A percentile compares a stretch with the other conserved stretches of the same genome.
Conservation (phyloP, 192 early-diverging fungal genomes). For the Thoreauomyces humboldtii region DNA sequence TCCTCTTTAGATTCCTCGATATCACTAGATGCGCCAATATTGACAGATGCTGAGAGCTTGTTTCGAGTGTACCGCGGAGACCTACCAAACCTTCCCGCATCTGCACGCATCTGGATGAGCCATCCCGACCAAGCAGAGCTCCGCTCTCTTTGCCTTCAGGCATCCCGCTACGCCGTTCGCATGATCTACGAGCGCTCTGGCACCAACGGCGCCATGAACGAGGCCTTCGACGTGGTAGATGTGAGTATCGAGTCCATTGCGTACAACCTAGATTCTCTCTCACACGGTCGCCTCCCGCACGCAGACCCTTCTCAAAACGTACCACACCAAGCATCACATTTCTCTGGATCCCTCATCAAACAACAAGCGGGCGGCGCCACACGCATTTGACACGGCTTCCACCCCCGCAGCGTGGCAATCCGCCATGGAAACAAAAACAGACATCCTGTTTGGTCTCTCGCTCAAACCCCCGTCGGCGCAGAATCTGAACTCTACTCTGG, state of each 20-base stretch:
- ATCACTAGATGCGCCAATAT: too few relatives aligned
- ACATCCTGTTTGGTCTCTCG: constrained; percentile 15
- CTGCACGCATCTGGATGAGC: constrained; percentile 20
- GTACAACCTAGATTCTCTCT: not conserved
- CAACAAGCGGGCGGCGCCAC: not conserved
- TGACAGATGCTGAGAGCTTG: not conserved
- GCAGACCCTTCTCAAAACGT: constrained; percentile 2
- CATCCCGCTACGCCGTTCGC: constrained; percentile 23
- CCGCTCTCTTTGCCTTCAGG: constrained; percentile 10
- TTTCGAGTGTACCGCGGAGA: constrained; percentile 23
- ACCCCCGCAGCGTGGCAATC: constrained; percentile 18
- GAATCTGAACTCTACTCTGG: not conserved
- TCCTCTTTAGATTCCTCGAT: too few relatives aligned
- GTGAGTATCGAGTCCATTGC: not conserved
- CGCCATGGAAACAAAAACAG: constrained; percentile 2
- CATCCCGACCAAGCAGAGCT: constrained; percentile 10
- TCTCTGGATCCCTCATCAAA: constrained; percentile 25
- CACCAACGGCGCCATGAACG: not conserved
- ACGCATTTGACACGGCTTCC: constrained; percentile 9
- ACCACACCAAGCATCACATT: constrained; percentile 8
- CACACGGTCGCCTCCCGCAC: not conserved
- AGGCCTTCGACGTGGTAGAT: constrained; percentile 18
- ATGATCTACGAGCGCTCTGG: constrained; percentile 24
- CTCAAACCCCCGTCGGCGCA: not conserved
- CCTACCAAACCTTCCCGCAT: constrained; percentile 16